Base-by-base conservation (phyloP, 768 basidiomycete species). In the Boletus reticuloceps region DNA sequence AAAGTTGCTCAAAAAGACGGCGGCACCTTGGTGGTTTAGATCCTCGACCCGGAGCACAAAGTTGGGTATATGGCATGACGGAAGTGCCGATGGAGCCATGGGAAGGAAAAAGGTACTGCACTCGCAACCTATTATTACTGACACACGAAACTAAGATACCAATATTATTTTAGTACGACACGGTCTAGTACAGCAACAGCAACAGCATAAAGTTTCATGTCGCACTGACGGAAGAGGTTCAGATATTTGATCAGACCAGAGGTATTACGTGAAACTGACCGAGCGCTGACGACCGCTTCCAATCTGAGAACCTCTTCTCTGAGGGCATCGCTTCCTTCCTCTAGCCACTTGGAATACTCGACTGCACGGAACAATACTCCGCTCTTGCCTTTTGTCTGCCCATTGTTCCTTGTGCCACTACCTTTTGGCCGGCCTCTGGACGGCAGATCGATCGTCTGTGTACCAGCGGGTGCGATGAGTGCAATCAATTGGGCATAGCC, bases 401-500 rank as follows among this genome's bases (percentile, higher is more conserved):
- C 82, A 58, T 86, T 87, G 47, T 78, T 84, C 16, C 81, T 60
- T 27, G 70, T 81, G 4, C 88, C 86, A 59, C 85, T 89, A 34
- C 88, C 89, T 69, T 91, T 92, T 38, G 90, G 90, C 27, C 90
- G 75, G 3, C 90, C 90, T 47, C 90, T 78, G 8, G 85, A 86
- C 17, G 88, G 90, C 82, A 88, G 82, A 38, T 82, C 84, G 38
- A 89, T 82, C 0, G 81, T 78, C 47, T 86, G 82, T 3, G 84
- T 77, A 6, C 89, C 90, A 6, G 84, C 86, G n/a, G 91, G 89
- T 0, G 90, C 84, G 51, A 95, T 84, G 22, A 96, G 75, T 0
- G 85, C 74, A 32, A 92, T 93, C 40, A 96, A 74, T 66, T 93
- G 90, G 1, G 90, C 85, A 71, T 94, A 96, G 39, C 92, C 92